Evolutionary conservation across 129 eudicot genomes (phyloP).

Genomic region (Artemisia annua): DNA sequence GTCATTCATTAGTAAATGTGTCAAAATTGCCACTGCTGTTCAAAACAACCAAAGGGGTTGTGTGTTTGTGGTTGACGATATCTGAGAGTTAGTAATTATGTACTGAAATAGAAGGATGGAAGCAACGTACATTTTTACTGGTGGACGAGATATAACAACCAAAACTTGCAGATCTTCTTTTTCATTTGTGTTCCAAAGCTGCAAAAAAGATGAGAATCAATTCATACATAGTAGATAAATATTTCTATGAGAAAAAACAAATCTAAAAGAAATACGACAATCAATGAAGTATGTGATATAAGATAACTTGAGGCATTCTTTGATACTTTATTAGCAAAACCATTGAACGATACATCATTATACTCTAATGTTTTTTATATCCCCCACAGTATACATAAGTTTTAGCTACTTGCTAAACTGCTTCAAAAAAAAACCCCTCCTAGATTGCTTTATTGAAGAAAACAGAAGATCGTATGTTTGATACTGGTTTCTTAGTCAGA

Average conservation of each 20-base stretch:
- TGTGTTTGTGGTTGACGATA: neutral
- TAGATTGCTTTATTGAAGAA: too few species aligned
- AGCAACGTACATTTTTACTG: conserved; percentile 67
- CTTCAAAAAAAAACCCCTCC: neutral
- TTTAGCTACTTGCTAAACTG: neutral
- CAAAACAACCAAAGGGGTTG: neutral
- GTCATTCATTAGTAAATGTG: neutral
- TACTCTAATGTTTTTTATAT: neutral
- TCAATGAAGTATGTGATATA: neutral
- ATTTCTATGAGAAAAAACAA: neutral
- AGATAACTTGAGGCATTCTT: neutral
- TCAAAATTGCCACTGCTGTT: too few species aligned
- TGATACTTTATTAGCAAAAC: neutral
- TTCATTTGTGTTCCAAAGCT: conserved; percentile 75
- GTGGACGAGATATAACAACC: conserved; percentile 82
- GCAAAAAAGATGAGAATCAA: conserved; percentile 26
- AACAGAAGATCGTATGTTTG: too few species aligned
- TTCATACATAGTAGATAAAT: neutral
- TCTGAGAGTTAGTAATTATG: neutral
- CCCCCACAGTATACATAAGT: neutral
- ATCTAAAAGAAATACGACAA: neutral
- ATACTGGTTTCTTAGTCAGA: too few species aligned
- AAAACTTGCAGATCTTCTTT: conserved; percentile 75
- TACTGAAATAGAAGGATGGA: too few species aligned
- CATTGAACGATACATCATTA: neutral